Evolutionary conservation across 1,139 yeast genomes (phyloP).

Genomic region (Chernovozyma aurita): DNA sequence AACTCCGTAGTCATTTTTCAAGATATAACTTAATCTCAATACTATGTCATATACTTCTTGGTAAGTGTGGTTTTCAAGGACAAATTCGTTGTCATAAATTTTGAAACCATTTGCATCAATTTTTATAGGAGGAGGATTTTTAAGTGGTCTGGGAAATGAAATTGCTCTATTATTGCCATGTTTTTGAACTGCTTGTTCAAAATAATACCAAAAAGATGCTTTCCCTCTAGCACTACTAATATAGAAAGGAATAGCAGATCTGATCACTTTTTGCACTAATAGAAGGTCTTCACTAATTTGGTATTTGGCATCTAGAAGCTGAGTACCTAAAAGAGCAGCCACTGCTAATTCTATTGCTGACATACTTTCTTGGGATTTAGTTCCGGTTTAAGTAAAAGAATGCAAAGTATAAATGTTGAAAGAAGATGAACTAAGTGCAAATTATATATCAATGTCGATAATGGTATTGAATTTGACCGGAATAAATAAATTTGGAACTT

Average conservation of each 20-base stretch:
- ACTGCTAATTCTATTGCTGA: conserved; percentile 33
- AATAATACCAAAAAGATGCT: conserved; percentile 64
- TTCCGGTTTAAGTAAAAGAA: too few relatives aligned
- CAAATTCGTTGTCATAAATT: conserved; percentile 51
- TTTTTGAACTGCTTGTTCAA: conserved; percentile 48
- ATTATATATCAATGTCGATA: too few relatives aligned
- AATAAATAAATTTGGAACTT: too few relatives aligned
- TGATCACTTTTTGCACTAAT: conserved; percentile 40
- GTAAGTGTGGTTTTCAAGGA: conserved; percentile 63
- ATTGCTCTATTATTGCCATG: conserved; percentile 56
- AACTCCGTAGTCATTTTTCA: conserved; percentile 62
- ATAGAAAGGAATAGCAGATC: conserved; percentile 40
- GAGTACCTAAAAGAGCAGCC: conserved; percentile 42
- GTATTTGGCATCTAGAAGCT: conserved; percentile 48
- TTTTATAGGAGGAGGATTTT: conserved; percentile 25
- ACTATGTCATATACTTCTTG: conserved; percentile 61
- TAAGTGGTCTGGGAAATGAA: conserved; percentile 56
- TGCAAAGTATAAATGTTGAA: not conserved
- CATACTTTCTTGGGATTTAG: too few relatives aligned
- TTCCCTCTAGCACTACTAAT: conserved; percentile 40
- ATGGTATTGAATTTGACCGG: too few relatives aligned
- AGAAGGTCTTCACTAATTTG: conserved; percentile 52
- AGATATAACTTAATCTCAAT: conserved; percentile 59
- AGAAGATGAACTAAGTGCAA: not conserved
- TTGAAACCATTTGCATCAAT: conserved; percentile 30